These are phyloP conservation scores for Suillus placidus DNA, from an alignment of 768 basidiomycete species.

Conservation along the genomic window DNA sequence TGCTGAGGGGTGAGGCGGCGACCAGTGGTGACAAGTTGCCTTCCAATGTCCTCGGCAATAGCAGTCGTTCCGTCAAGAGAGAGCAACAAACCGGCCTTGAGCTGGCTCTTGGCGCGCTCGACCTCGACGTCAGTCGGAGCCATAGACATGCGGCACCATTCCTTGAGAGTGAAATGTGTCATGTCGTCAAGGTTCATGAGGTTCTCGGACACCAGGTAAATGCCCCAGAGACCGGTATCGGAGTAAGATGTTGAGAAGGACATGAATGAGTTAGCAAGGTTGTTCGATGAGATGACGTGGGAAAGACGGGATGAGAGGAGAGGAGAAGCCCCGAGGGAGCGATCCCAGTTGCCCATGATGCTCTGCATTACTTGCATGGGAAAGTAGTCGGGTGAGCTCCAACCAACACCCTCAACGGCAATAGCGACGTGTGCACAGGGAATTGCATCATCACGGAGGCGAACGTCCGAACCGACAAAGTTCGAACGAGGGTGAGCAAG, in stretches of 20 bases:
- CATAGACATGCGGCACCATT: conserved; percentile 95
- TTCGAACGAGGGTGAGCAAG: conserved; percentile 72
- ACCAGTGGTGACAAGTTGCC: conserved; percentile 94
- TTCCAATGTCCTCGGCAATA: conserved; percentile 97
- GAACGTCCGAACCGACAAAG: conserved; percentile 95
- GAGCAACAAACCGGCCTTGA: conserved; percentile 92
- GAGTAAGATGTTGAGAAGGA: conserved; percentile 99
- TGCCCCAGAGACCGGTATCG: conserved; percentile 98
- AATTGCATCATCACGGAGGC: conserved; percentile 90
- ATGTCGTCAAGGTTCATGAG: conserved; percentile 91
- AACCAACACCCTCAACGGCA: conserved; percentile 96
- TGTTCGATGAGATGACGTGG: conserved; percentile 87
- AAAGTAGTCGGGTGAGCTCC: conserved; percentile 99
- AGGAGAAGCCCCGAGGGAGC: conserved; percentile 87
- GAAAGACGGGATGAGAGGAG: conserved; percentile 90
- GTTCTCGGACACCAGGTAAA: conserved; percentile 97
- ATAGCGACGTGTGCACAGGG: conserved; percentile 92
- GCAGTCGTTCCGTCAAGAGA: conserved; percentile 95
- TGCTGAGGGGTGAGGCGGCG: conserved; percentile 88
- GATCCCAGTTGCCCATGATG: conserved; percentile 99
- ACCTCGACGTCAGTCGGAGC: conserved; percentile 84
- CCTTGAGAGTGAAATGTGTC: conserved; percentile 89
- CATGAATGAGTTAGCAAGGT: conserved; percentile 99
- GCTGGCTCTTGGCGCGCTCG: conserved; percentile 97
- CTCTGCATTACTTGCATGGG: conserved; percentile 98